Evolutionary conservation across 352 stramenopile genomes (phyloP).

Genomic region (Phytophthora lateralis): DNA sequence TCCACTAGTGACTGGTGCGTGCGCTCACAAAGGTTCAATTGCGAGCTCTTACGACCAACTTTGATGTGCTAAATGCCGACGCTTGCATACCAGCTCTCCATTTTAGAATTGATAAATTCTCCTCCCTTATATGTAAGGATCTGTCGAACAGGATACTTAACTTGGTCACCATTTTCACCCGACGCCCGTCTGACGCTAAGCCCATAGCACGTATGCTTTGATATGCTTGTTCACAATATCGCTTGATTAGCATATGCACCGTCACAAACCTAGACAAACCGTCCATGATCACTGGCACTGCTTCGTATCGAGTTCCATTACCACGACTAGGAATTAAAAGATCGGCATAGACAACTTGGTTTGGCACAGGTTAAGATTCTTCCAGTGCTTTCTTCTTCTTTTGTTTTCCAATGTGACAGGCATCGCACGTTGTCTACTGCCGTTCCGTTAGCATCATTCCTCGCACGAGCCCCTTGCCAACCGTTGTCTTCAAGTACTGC

Average conservation of each 20-base stretch:
- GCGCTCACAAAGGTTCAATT: not conserved
- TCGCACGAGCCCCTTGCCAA: not conserved
- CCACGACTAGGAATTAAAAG: not conserved
- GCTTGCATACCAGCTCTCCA: not conserved
- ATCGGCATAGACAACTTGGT: not conserved
- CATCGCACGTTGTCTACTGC: not conserved
- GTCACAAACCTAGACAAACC: not conserved
- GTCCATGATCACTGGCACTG: conserved; percentile 1
- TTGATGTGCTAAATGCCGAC: not conserved
- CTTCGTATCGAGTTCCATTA: not conserved
- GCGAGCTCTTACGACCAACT: not conserved
- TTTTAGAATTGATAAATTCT: not conserved
- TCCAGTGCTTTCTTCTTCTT: not conserved
- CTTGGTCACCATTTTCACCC: not conserved
- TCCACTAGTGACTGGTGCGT: not conserved
- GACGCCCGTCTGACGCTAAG: too few relatives aligned
- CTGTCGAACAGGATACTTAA: not conserved
- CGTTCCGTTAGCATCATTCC: not conserved
- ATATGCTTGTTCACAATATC: not conserved
- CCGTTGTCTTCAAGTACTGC: conserved; percentile 4
- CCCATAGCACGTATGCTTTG: not conserved
- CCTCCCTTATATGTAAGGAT: not conserved
- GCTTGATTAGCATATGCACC: not conserved
- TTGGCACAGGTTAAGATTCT: not conserved
- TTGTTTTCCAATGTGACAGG: conserved; percentile 3